phyloP scores from a whole-genome alignment of 768 basidiomycete genomes.

The Harrya chromipes region DNA sequence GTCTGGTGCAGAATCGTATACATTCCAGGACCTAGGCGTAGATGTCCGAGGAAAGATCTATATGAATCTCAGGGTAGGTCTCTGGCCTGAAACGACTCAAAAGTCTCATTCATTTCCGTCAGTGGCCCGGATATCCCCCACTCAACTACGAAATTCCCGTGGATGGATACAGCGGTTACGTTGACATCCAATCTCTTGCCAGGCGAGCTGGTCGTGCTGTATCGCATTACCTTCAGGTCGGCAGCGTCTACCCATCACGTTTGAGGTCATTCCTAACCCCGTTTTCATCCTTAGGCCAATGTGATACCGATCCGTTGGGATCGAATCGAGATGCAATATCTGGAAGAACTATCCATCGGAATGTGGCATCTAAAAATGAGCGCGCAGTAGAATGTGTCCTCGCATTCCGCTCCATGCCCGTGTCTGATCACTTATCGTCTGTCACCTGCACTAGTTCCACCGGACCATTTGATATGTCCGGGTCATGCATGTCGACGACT shows the following conservation, averaged over 20 bases:
- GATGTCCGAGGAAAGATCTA: constrained; percentile 57
- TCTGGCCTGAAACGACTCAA: not conserved
- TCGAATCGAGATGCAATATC: constrained; percentile 63
- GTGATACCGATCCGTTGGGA: constrained; percentile 68
- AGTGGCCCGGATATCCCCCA: constrained; percentile 72
- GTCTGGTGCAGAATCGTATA: constrained; percentile 61
- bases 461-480: constrained; percentile 13
- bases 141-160: constrained; percentile 75
- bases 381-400: constrained; percentile 18
- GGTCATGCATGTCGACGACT: constrained; percentile 9
- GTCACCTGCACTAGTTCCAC: constrained; percentile 6
- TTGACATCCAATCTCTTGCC: constrained; percentile 64
- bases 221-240: constrained; percentile 71
- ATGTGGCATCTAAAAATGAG: constrained; percentile 69
- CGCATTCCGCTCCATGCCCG: not conserved
- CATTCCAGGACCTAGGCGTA: constrained; percentile 62
- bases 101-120: not conserved
- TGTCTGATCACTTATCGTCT: constrained; percentile 9
- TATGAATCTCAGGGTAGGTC: constrained; percentile 58
- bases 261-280: constrained; percentile 8
- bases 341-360: constrained; percentile 66
- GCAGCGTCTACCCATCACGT: constrained; percentile 10
- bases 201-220: constrained; percentile 68
- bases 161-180: constrained; percentile 61
- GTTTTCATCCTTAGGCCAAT: constrained; percentile 47